These are phyloP conservation scores for Leishmania amazonensis DNA, from an alignment of 208 protist genomes.

Conservation along the genomic window DNA sequence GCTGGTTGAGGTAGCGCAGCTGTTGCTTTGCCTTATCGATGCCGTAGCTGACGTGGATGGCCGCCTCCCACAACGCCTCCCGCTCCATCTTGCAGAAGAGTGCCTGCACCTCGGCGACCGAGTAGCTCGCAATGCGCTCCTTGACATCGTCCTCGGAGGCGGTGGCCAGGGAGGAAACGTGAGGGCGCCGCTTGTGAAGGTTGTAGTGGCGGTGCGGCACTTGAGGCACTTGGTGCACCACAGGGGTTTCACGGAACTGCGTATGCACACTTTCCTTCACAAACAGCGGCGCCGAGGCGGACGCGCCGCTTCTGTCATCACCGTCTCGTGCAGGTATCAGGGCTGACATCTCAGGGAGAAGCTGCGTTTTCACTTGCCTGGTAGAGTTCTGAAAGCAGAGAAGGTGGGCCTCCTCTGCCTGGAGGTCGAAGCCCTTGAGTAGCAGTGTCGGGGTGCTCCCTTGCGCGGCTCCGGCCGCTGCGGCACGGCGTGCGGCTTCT, in stretches of 20 bases:
- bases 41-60: constrained; percentile 56
- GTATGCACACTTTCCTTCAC: constrained; percentile 38
- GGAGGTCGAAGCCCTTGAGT: constrained; percentile 47
- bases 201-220: constrained; percentile 75
- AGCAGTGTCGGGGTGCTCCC: constrained; percentile 23
- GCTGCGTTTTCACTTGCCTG: neutral
- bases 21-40: constrained; percentile 36
- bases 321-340: neutral
- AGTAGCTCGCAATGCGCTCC: constrained; percentile 34
- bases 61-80: constrained; percentile 63
- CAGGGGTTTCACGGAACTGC: constrained; percentile 22
- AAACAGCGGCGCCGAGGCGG: constrained; percentile 1
- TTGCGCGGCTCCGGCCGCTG: constrained; percentile 13
- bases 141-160: constrained; percentile 43
- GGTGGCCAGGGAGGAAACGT: constrained; percentile 38
- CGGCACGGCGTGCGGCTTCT: constrained; percentile 34
- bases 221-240: constrained; percentile 42
- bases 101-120: constrained; percentile 45
- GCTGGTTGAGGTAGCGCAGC: constrained; percentile 52
- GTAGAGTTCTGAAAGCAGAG: constrained; percentile 12
- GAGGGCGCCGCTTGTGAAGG: constrained; percentile 37
- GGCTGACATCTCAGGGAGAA: neutral
- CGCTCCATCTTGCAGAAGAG: constrained; percentile 63
- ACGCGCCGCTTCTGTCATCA: neutral
- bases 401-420: constrained; percentile 28